These are phyloP conservation scores for Fusarium solani-melongenae DNA, from an alignment of 2,329 filamentous ascomycete genomes.

Conservation along the genomic window DNA sequence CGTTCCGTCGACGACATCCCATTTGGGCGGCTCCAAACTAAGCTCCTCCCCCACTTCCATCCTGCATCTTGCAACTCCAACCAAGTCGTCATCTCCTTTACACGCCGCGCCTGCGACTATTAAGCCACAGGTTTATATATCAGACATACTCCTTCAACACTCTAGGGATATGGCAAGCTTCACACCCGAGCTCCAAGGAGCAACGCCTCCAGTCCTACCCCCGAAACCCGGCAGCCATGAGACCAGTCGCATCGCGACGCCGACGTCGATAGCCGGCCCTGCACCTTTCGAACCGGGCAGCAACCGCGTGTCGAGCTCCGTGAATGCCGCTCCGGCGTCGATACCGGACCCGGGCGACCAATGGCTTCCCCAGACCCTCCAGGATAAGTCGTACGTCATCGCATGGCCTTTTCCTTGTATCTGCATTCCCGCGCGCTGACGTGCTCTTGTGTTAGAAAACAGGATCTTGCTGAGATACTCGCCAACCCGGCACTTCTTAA, in stretches of 20 bases:
- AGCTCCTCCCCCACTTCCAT: conserved; percentile 22
- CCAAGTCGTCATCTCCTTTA: background rate
- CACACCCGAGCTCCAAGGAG: conserved; percentile 42
- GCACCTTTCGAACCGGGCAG: conserved; percentile 50
- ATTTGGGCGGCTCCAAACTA: background rate
- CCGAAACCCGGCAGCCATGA: conserved; percentile 79
- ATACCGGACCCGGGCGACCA: conserved; percentile 72
- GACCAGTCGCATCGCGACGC: conserved; percentile 73
- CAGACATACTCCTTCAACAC: background rate
- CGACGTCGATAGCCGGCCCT: conserved; percentile 60
- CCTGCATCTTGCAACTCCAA: conserved; percentile 13
- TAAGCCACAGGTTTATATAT: background rate
- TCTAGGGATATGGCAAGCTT: conserved; percentile 44
- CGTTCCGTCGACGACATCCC: conserved; percentile 3
- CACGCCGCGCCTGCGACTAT: background rate
- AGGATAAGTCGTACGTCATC: conserved; percentile 81
- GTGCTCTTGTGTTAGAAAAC: conserved; percentile 65
- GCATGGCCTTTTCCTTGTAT: conserved; percentile 35
- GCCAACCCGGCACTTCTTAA: conserved; percentile 73
- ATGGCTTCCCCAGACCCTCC: conserved; percentile 82
- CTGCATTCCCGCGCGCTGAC: conserved; percentile 33
- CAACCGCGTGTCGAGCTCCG: conserved; percentile 25
- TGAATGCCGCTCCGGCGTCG: conserved; percentile 46
- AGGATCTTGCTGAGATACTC: conserved; percentile 79
- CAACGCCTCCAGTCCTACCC: conserved; percentile 72